Evolutionary conservation across 768 basidiomycete species (phyloP), one percentile per base, ranked within the genome.

Genomic region (Russula griseocarnosa): DNA sequence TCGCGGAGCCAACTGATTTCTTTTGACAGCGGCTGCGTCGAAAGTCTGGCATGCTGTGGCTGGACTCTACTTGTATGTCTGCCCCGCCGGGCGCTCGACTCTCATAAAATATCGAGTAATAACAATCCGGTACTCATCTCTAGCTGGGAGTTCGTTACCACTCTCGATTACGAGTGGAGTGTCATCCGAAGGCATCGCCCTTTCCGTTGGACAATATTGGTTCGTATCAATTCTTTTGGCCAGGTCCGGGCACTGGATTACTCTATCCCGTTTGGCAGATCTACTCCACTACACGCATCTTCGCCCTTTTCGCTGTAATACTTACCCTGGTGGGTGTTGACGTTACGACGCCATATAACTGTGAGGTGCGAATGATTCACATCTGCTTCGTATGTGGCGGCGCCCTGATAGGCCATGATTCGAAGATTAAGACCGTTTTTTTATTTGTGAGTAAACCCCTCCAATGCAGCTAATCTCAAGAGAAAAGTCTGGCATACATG

Each of bases 41-140:
- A 57, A 57, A n/a, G 2, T 57, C 56, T 57, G 42, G 42, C 56
- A 57, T 16, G 24, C 42, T 3, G 1, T 26, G 40, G 26, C 40
- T 30, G 55, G 55, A 30, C 42, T 56, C 20, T 56, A 56, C 55
- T 20, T 56, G 55, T 56, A 42, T 44, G 55, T 56, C 42, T n/a
- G n/a, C n/a, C n/a, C n/a, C n/a, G n/a, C n/a, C n/a, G n/a, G n/a
- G n/a, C 18, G 38, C 16, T 22, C 34, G 24, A 8, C 32, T n/a
- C 40, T 42, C 40, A 20, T 20, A 7, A 6, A 18, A 9, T 44
- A n/a, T 20, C 18, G n/a, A n/a, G n/a, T n/a, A n/a, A n/a, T 0
- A 44, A 44, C 1, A 6, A 44, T 44, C 20, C 9, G 44, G 44
- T 11, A 2, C 4, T 30, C 30, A n/a, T 28, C 11, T 44, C 26